Percentiles rank a stretch among this genome's conserved stretches.
These are phyloP conservation scores for Rubia balearica DNA, from an alignment of 305 asterid species.

Conservation along the genomic window DNA sequence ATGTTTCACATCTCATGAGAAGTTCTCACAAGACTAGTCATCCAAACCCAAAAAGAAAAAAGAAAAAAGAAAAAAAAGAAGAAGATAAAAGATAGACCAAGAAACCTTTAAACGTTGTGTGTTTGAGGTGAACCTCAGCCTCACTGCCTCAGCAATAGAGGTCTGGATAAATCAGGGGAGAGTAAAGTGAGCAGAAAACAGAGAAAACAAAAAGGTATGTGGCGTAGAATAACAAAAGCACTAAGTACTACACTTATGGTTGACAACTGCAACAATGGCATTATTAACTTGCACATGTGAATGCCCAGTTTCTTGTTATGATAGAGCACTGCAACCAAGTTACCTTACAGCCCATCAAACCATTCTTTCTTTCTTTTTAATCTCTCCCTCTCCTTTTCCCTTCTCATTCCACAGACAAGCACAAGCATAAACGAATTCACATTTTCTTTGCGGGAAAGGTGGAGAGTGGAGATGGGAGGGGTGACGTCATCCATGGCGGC, in stretches of 20 bases:
- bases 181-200: background rate
- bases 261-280: background rate
- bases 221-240: background rate
- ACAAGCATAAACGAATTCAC: background rate
- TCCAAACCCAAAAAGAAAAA: too few species aligned
- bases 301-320: conserved; percentile 6
- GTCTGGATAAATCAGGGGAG: too few species aligned
- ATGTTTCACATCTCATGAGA: too few species aligned
- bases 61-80: too few species aligned
- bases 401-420: background rate
- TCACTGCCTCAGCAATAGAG: too few species aligned
- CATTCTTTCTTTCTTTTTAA: conserved; percentile 2
- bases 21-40: too few species aligned
- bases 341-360: conserved; percentile 2
- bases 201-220: background rate
- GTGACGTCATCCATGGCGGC: conserved; percentile 99
- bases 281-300: conserved; percentile 19
- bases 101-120: too few species aligned
- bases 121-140: too few species aligned
- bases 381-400: background rate
- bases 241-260: background rate
- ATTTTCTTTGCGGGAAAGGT: background rate
- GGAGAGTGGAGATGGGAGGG: conserved; percentile 60
- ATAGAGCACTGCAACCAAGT: conserved; percentile 5
- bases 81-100: too few species aligned